These are phyloP conservation scores for Trichoderma polysporum DNA, from an alignment of 2,329 filamentous ascomycete species.

Conservation along the genomic window DNA sequence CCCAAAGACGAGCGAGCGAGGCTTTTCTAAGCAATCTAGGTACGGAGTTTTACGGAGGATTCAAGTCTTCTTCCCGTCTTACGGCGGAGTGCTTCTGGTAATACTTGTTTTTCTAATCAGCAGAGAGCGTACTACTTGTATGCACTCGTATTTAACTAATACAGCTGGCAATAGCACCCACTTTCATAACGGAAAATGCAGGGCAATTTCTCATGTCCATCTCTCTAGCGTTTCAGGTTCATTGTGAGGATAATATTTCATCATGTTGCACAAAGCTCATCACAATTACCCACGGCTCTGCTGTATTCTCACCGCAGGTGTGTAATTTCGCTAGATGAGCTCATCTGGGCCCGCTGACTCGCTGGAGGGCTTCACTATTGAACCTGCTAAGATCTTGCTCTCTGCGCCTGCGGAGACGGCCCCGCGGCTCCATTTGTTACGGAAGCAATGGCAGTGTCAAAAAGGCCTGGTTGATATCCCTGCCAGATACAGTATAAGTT, in stretches of 20 bases:
- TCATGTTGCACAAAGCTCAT: slow-evolving; percentile 6
- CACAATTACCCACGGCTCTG: background rate
- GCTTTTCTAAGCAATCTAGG: background rate
- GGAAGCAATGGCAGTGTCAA: slow-evolving; percentile 10
- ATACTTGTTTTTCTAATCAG: background rate
- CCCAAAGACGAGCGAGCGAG: background rate
- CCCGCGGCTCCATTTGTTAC: background rate
- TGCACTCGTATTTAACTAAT: background rate
- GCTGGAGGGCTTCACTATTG: background rate
- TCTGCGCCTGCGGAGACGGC: slow-evolving; percentile 13
- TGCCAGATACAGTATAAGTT: background rate
- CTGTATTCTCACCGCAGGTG: slow-evolving; percentile 1
- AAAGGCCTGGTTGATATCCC: background rate
- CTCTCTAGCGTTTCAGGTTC: slow-evolving; percentile 10
- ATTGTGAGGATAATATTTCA: background rate
- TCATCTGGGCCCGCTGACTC: slow-evolving; percentile 4
- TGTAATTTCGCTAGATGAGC: slow-evolving; percentile 12
- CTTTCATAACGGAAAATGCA: background rate
- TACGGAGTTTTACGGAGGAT: background rate
- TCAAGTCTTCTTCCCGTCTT: background rate
- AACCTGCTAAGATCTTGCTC: slow-evolving; percentile 7
- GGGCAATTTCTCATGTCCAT: background rate
- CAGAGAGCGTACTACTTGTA: background rate
- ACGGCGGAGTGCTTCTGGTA: background rate
- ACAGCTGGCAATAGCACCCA: background rate